Evolutionary conservation across 2,329 filamentous ascomycete genomes (phyloP), one percentile per base, ranked within the genome.

Genomic region (Didymella pinodella): DNA sequence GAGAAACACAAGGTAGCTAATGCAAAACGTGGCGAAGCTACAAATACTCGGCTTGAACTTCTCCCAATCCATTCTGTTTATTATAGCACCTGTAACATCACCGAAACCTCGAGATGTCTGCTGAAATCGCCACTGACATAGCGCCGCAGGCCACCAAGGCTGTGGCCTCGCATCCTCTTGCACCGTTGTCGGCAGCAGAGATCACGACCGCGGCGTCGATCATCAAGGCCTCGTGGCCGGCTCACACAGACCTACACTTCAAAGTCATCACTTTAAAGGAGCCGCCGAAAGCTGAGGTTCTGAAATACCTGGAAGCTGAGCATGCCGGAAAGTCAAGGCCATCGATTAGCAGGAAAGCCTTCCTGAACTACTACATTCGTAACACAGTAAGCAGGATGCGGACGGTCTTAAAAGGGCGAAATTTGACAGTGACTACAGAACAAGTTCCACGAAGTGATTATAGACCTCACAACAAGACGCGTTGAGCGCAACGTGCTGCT

Each of bases 201-300:
- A 88, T 90, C 62, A 77, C 77, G 14, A 75, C 80, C 44, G 81
- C 82, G 28, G 79, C 83, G 7, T 65, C 73, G 1, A 75, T 88
- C 31, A 78, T 89, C 61, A 81, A 77, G 57, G 72, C 75, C 46
- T 77, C 81, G 54, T 89, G 86, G 84, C 86, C 86, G 0, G 75
- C 78, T 12, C 79, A 80, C 25, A 84, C 82, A 2, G 79, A 84
- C 29, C 71, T 88, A 43, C 84, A 88, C 50, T 88, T 86, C 81
- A 91, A 91, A 77, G 85, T 84, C 65, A 84, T 92, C 49, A 90
- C 86, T 22, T 79, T 90, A 3, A 83, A 88, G 50, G 87, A 90
- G 68, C 88, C 88, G 3, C 79, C 81, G 38, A 90, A 90, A 79
- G 78, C 78, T 36, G 80, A 85, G 63, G 80, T 82, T 61, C 70